Evolutionary conservation across 2,329 filamentous ascomycete species (phyloP).

Genomic region (Cladosporium halotolerans): DNA sequence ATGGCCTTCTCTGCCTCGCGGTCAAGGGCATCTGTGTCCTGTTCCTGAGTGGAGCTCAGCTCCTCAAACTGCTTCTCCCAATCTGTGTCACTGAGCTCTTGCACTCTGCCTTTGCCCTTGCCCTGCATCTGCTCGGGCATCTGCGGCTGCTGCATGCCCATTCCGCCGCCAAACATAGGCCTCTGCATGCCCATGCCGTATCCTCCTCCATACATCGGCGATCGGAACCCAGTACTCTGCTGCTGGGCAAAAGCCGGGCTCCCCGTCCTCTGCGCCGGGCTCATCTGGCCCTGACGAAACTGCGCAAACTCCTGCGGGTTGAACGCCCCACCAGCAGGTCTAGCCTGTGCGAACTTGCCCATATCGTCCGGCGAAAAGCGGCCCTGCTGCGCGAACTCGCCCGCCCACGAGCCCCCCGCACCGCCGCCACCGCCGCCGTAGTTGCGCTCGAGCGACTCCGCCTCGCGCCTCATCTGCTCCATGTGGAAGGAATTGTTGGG

Average conservation of each 20-base stretch:
- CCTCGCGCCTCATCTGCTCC: conserved; percentile 59
- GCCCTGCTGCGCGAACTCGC: conserved; percentile 27
- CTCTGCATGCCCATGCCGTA: conserved; percentile 43
- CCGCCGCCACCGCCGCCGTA: conserved; percentile 21
- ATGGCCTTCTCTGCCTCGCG: conserved; percentile 65
- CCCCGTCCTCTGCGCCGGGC: conserved; percentile 50
- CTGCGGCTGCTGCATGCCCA: conserved; percentile 41
- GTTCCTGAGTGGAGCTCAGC: conserved; percentile 63
- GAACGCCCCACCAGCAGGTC: conserved; percentile 46
- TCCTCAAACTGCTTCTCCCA: conserved; percentile 97
- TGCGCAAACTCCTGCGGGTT: conserved; percentile 78
- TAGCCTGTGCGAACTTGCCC: conserved; percentile 17
- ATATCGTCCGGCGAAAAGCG: conserved; percentile 18
- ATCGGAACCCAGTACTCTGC: conserved; percentile 45
- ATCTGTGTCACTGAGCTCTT: conserved; percentile 85
- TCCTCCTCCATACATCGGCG: conserved; percentile 50
- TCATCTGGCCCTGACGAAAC: conserved; percentile 69
- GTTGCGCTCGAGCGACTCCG: conserved; percentile 42
- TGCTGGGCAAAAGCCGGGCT: conserved; percentile 43
- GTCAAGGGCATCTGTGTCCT: conserved; percentile 46
- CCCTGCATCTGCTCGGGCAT: conserved; percentile 37
- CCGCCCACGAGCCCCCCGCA: conserved; percentile 23
- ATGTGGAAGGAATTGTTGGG: conserved; percentile 56
- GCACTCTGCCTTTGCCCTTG: conserved; percentile 76
- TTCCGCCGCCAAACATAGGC: conserved; percentile 40